Conservation (phyloP, 805 yeast genomes). For the Candida coquimbonensis region DNA sequence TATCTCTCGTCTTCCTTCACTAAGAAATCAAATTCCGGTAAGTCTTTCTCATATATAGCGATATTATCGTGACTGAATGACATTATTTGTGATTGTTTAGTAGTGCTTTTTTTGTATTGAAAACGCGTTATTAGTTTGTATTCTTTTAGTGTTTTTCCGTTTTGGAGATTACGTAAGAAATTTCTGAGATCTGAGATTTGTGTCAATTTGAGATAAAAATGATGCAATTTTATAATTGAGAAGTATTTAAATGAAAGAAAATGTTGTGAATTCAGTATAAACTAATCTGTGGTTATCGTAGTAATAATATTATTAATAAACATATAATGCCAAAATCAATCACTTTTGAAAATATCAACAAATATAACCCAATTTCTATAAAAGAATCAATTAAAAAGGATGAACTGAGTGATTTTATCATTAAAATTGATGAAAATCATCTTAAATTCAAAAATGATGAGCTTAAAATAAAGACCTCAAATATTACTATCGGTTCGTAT, state of each 20-base stretch:
- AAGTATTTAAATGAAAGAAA: background rate
- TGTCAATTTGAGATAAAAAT: background rate
- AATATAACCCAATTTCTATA: background rate
- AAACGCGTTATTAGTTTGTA: background rate
- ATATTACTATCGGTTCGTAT: too few relatives aligned
- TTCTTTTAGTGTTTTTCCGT: background rate
- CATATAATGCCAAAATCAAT: background rate
- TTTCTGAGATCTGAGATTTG: background rate
- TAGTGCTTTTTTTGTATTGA: background rate
- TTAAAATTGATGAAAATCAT: background rate
- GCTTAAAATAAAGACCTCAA: too few relatives aligned
- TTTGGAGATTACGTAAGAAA: too few relatives aligned
- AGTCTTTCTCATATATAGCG: background rate
- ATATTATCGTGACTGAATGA: background rate
- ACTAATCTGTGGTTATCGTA: too few relatives aligned
- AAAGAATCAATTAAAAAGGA: background rate
- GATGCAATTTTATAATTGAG: background rate
- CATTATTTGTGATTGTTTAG: background rate
- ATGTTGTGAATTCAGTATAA: background rate
- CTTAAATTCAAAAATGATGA: too few relatives aligned
- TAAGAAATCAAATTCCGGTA: slow-evolving; percentile 1
- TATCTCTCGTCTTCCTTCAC: background rate
- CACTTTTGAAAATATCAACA: background rate
- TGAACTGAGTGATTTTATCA: background rate
- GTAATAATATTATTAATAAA: background rate